Evolutionary conservation across 2,329 filamentous ascomycete genomes (phyloP), one percentile per base, ranked within the genome.

Genomic region (Daldinia sp.): DNA sequence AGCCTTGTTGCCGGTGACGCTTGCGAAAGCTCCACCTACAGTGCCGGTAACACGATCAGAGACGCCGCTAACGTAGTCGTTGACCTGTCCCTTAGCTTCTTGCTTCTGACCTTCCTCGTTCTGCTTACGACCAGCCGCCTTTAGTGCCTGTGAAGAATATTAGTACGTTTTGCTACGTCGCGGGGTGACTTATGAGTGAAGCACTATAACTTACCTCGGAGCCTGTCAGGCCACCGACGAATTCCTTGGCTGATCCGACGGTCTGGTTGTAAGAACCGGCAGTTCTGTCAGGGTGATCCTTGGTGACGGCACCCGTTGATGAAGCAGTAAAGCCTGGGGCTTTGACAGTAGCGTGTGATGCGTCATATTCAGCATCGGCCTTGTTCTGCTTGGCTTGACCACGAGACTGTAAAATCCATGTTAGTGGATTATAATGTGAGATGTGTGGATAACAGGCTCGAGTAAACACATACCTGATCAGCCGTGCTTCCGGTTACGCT

Each of bases 231-330:
- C 90, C 90, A 65, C 95, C 95, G 0, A 96, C 71, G 4, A 90
- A 84, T 79, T 98, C 93, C 84, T 98, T 98, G 48, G 90, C 90
- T 0, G 91, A 88, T 59, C 94, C 95, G n/a, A 94, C 77, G 4
- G 93, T 97, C 82, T 98, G 94, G 83, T 97, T 93, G 90, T 92
- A 97, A 18, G 86, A 86, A 48, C 95, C 94, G 18, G 88, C 79
- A 23, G 86, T 83, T 72, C 94, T 92, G 79, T 95, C 85, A 10
- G 90, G 84, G 80, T 93, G 85, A 80, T 97, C 93, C 73, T 88
- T 86, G 69, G 90, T 87, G 55, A 92, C 83, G 39, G 89, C 91
- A 54, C 93, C 93, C 0, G 89, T 87, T 57, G 90, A 84, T 10
- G 90, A 90, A 65, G 92, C 86, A 26, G 90, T 88, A 78, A 90